Evolutionary conservation across 2,329 filamentous ascomycete genomes (phyloP).

Genomic region (Talaromyces pinophilus): DNA sequence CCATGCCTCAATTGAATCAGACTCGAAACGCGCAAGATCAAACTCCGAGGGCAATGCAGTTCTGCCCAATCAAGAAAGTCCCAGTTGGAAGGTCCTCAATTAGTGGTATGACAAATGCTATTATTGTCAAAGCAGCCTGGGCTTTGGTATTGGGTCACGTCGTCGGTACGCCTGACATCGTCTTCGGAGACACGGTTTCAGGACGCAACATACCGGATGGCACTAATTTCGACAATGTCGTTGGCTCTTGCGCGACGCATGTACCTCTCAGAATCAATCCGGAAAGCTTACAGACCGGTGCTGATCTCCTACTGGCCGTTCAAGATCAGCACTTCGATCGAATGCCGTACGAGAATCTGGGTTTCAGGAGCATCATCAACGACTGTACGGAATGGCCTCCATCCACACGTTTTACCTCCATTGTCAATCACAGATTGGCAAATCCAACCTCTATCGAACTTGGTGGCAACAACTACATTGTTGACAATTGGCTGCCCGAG

Average conservation of each 20-base stretch:
- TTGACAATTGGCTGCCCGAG: background rate
- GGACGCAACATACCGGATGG: background rate
- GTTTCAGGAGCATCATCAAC: background rate
- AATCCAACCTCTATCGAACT: background rate
- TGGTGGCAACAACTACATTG: background rate
- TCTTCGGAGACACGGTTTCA: background rate
- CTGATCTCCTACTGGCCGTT: background rate
- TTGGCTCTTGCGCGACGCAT: background rate
- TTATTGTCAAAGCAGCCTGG: background rate
- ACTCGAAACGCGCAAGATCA: background rate
- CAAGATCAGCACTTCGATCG: background rate
- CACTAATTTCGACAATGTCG: background rate
- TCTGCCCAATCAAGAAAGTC: background rate
- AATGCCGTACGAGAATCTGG: background rate
- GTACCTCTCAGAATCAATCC: background rate
- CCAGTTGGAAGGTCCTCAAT: background rate
- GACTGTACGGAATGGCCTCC: background rate
- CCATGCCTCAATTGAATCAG: background rate
- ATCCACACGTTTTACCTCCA: background rate
- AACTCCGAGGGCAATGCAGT: background rate
- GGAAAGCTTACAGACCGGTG: background rate
- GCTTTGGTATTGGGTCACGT: background rate
- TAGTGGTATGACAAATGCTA: background rate
- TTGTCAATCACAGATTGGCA: background rate
- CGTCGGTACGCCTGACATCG: background rate